Percentiles rank a stretch among this genome's conserved stretches.
phyloP scores from a whole-genome alignment of 2,329 filamentous ascomycete species.

The Sporothrix pseudoabietina region DNA sequence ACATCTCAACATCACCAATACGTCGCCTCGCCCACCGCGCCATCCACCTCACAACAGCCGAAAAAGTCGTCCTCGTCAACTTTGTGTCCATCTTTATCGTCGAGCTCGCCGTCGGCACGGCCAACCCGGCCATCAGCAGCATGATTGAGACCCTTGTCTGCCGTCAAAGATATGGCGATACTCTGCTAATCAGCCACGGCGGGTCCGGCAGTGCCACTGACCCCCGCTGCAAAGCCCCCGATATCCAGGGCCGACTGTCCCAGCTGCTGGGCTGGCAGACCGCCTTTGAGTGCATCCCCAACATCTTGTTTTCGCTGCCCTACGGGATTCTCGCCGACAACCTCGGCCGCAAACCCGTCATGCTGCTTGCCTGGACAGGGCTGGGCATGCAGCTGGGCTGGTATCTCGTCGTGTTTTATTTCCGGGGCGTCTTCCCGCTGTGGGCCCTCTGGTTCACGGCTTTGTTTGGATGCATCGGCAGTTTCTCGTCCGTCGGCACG shows the following conservation, averaged over 20 bases:
- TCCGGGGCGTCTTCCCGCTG: slow-evolving; percentile 46
- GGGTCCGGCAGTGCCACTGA: slow-evolving; percentile 42
- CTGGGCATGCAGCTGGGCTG: slow-evolving; percentile 35
- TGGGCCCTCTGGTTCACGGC: slow-evolving; percentile 45
- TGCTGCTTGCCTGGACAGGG: slow-evolving; percentile 41
- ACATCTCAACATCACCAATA: neutral
- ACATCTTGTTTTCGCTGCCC: slow-evolving; percentile 49
- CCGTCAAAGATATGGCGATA: slow-evolving; percentile 46
- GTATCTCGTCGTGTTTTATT: slow-evolving; percentile 36
- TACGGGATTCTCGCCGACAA: slow-evolving; percentile 53
- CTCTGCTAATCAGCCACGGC: slow-evolving; percentile 42
- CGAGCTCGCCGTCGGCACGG: slow-evolving; percentile 44
- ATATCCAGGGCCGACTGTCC: slow-evolving; percentile 56
- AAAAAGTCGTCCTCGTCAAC: slow-evolving; percentile 39
- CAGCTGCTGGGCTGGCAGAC: slow-evolving; percentile 53
- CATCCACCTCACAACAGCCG: slow-evolving; percentile 35
- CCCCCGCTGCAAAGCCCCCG: slow-evolving; percentile 51
- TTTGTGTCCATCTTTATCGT: slow-evolving; percentile 46
- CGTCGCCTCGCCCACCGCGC: neutral
- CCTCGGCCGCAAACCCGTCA: slow-evolving; percentile 48
- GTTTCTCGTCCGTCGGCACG: slow-evolving; percentile 44
- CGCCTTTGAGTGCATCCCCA: slow-evolving; percentile 51
- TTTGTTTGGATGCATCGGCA: slow-evolving; percentile 47
- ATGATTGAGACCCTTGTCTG: slow-evolving; percentile 59
- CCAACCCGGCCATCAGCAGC: slow-evolving; percentile 49